Base-by-base conservation (phyloP, 768 basidiomycete species). In the Naganishia onofrii region DNA sequence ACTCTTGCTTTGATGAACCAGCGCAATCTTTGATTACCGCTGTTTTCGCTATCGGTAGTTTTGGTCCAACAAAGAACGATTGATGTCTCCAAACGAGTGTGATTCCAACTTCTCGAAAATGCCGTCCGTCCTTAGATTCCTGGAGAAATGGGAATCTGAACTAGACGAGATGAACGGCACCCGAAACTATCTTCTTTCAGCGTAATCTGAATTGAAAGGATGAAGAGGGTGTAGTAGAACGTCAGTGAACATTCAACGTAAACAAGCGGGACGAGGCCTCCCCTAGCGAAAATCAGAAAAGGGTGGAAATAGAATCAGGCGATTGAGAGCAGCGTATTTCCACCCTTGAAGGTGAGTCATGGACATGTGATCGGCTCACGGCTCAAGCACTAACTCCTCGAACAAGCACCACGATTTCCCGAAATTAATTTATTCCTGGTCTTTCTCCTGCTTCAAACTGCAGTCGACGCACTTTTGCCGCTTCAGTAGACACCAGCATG, bases 221-320 rank as follows among this genome's bases (percentile, higher is more conserved):
- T 2, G 34, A 21, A 36, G 57, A 58, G 21, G n/a, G 42, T 42
- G 42, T 3, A 58, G 42, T 63, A 63, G 60, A 63, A 3, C 2
- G 38, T 63, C 60, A 42, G 2, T 63, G 42, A 63, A 63, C 60
- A 63, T 42, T 36, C n/a, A 42, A 63, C n/a, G 36, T 44, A 63
- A 63, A 42, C 36, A 63, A 63, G n/a, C 36, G 15, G 57, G 34
- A 29, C n/a, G 29, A 58, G 12, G 34, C 9, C 21, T 19, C 1
- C 23, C 21, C 23, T 42, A 23, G n/a, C 60, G 38, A 63, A 63
- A 44, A 63, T 19, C 17, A 9, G 60, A 44, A n/a, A 7, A 17
- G 23, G n/a, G 48, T 4, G 48, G 48, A 51, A 51, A 51, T 51
- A 51, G 23, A n/a, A 3, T 26, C 48, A n/a, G 42, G 7, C n/a